These are phyloP conservation scores for Xylariaceae sp. DNA, from an alignment of 2,329 filamentous ascomycete species.

Conservation along the genomic window DNA sequence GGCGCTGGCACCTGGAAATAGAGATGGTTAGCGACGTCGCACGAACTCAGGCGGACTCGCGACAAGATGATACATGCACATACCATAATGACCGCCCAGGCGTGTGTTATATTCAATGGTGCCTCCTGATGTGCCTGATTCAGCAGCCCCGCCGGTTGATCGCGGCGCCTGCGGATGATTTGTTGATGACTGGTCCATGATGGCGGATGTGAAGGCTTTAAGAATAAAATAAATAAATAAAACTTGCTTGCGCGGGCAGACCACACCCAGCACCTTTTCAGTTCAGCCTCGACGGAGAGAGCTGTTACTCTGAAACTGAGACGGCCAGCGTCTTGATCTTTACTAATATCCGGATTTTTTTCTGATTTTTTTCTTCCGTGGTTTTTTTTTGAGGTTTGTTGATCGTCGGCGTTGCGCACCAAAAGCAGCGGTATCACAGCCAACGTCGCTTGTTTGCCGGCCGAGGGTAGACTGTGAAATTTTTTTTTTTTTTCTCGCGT, in stretches of 20 bases:
- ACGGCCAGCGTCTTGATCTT: constrained; percentile 13
- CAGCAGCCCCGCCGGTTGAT: constrained; percentile 21
- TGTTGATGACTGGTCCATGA: constrained; percentile 53
- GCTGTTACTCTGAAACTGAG: not conserved
- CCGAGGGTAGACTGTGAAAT: not conserved
- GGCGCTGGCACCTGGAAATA: constrained; percentile 42
- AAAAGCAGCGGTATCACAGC: constrained; percentile 5
- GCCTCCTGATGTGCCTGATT: constrained; percentile 14
- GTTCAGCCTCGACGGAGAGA: constrained; percentile 4
- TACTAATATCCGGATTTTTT: constrained; percentile 2
- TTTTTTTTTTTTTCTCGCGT: not conserved
- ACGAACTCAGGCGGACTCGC: constrained; percentile 24
- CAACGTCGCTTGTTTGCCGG: constrained; percentile 4
- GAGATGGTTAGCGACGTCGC: constrained; percentile 32
- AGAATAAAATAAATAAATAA: not conserved
- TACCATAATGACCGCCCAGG: constrained; percentile 75
- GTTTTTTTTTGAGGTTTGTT: not conserved
- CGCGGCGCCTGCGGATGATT: constrained; percentile 49
- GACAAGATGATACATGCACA: constrained; percentile 32
- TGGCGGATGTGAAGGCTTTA: constrained; percentile 3
- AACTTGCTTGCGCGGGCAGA: not conserved
- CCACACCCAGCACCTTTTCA: not conserved
- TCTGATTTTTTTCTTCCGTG: constrained; percentile 1
- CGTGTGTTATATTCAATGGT: constrained; percentile 59
- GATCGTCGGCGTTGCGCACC: constrained; percentile 6